Conservation (phyloP, 495 filamentous ascomycete genomes). For the Amniculicola lignicola region DNA sequence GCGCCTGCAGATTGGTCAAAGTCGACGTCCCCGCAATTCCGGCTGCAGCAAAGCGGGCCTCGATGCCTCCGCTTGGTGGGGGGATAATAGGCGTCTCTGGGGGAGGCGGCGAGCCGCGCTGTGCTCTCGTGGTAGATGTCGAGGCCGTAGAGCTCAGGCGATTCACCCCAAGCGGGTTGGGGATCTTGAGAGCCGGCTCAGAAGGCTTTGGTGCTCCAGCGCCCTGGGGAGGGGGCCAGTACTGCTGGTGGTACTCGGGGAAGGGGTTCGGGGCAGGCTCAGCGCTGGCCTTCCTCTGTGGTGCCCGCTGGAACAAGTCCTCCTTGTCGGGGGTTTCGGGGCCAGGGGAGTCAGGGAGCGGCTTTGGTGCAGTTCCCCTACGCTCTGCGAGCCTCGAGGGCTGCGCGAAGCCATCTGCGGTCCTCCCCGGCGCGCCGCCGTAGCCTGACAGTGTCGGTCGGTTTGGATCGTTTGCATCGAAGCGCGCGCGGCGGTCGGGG, state of each 20-base stretch:
- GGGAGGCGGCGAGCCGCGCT: slow-evolving; percentile 88
- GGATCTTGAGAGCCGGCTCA: slow-evolving; percentile 35
- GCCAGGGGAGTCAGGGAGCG: slow-evolving; percentile 72
- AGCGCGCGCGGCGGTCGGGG: slow-evolving; percentile 30
- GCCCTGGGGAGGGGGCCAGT: slow-evolving; percentile 55
- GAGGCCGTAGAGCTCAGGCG: slow-evolving; percentile 84
- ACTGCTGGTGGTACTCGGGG: slow-evolving; percentile 62
- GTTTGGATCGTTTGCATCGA: slow-evolving; percentile 42
- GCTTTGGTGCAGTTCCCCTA: slow-evolving; percentile 61
- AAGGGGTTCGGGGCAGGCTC: slow-evolving; percentile 45
- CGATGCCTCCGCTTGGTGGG: slow-evolving; percentile 72
- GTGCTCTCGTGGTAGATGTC: slow-evolving; percentile 86
- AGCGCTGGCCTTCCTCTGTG: slow-evolving; percentile 36
- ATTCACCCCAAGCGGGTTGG: slow-evolving; percentile 59
- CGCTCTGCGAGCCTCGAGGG: slow-evolving; percentile 39
- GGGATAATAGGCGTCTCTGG: slow-evolving; percentile 90
- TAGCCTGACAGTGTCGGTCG: slow-evolving; percentile 40
- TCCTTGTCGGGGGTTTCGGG: slow-evolving; percentile 68
- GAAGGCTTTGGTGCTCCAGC: neutral
- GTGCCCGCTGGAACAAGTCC: slow-evolving; percentile 61
- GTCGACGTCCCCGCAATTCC: slow-evolving; percentile 84
- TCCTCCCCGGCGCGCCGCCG: slow-evolving; percentile 21
- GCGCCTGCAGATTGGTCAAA: slow-evolving; percentile 72
- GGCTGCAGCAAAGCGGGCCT: slow-evolving; percentile 82
- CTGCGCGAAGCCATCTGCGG: slow-evolving; percentile 23